Evolutionary conservation across 106 monocot species (phyloP), one percentile per base, ranked within the genome.

Genomic region (Dendrobium huoshanense): DNA sequence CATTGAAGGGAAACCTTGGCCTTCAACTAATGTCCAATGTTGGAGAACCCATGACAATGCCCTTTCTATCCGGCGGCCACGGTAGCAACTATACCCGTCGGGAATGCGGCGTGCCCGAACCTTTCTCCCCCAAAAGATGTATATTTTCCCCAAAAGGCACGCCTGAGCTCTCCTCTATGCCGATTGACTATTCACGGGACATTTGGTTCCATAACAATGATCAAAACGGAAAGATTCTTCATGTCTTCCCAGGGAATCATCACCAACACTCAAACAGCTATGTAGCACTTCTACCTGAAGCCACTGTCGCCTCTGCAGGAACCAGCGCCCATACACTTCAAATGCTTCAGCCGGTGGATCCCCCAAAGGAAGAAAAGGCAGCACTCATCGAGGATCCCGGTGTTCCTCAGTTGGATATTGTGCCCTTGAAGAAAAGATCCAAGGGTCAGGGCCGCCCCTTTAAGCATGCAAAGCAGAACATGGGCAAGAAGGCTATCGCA

Each of bases 1-100:
- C 83, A 6, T 51, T 80, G 17, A 91, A 82, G 79, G 80, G 84
- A 20, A 87, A 75, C 68, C 77, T 91, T 18, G 91, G 91, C 33
- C 80, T 93, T 72, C 92, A 93, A 81, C 85, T 95, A 22, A 95
- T 95, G 90, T 79, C 95, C 16, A 75, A 83, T 13, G 80, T 84
- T 8, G 19, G 64, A 24, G 89, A 93, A 13, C 74, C 88, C 13
- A 86, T 89, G 33, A 72, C 91, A 41, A 95, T 91, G 80, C 80
- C 84, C 29, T 55, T 89, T 41, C 54, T 89, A 7, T 64, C 87
- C 6, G 78, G 67, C 54, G 77, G 79, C 8, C 78, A 24, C 3
- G 78, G 76, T 47, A 67, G 77, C 5, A 78, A 13, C 5, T 84
- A 83, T 67, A 58, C 85, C 72, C 87, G 78, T 45, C 75, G 77